Percentiles rank a stretch among this genome's conserved stretches.
Evolutionary conservation across 352 stramenopile genomes (phyloP).

Genomic region (Pythium apleroticum): DNA sequence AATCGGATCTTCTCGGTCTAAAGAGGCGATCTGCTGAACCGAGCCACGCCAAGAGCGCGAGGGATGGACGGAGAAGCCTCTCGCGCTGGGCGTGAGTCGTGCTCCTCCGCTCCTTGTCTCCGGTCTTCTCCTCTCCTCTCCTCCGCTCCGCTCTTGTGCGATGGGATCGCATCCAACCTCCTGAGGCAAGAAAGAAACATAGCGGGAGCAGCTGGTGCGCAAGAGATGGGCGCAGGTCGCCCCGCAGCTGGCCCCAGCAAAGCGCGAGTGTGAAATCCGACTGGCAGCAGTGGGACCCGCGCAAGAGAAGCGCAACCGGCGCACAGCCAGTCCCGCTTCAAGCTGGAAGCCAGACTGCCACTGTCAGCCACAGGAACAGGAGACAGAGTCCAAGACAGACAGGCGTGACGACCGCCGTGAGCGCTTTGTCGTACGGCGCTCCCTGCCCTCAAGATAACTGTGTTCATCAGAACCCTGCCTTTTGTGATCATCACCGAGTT

Average conservation of each 20-base stretch:
- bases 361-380: background rate
- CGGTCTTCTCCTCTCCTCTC: too few species aligned
- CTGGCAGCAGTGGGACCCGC: constrained; percentile 26
- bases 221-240: constrained; percentile 4
- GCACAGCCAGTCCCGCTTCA: constrained; percentile 9
- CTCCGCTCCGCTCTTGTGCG: too few species aligned
- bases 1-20: background rate
- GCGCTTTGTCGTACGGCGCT: background rate
- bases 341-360: constrained; percentile 8
- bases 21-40: background rate
- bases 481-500: constrained; percentile 7
- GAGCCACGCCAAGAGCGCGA: too few species aligned
- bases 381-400: constrained; percentile 1
- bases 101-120: too few species aligned
- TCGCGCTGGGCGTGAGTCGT: too few species aligned
- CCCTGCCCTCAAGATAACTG: background rate
- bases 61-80: too few species aligned
- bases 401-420: background rate
- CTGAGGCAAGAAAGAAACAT: background rate
- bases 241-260: constrained; percentile 8
- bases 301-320: constrained; percentile 16
- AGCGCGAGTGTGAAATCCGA: constrained; percentile 1
- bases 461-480: background rate
- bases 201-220: background rate
- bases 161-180: background rate